Evolutionary conservation across 305 asterid genomes (phyloP).

Genomic region (Fraxinus baroniana): DNA sequence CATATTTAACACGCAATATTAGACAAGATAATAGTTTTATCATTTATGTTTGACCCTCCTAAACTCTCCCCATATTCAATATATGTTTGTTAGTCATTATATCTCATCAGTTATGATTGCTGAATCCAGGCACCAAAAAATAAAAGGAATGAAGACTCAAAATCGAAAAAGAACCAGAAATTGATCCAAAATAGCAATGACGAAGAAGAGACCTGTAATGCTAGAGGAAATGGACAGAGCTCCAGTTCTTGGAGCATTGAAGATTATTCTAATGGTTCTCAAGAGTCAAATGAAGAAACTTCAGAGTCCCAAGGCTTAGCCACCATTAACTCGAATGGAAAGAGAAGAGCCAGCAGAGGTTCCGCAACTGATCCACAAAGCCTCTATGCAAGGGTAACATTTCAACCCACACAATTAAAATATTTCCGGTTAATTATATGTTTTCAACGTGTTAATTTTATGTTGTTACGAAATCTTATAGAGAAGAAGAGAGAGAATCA

Average conservation of each 20-base stretch:
- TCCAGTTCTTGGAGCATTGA: slow-evolving; percentile 49
- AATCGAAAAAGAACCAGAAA: slow-evolving; percentile 46
- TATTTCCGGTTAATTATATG: neutral
- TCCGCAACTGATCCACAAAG: slow-evolving; percentile 93
- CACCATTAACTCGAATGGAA: slow-evolving; percentile 38
- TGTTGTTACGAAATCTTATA: neutral
- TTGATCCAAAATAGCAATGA: slow-evolving; percentile 12
- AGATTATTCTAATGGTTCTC: slow-evolving; percentile 52
- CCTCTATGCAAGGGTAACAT: slow-evolving; percentile 81
- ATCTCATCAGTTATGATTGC: slow-evolving; percentile 5
- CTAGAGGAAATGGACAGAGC: slow-evolving; percentile 32
- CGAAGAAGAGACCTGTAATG: slow-evolving; percentile 40
- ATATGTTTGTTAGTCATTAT: too few relatives aligned
- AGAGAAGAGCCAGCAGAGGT: slow-evolving; percentile 55
- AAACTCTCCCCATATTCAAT: neutral
- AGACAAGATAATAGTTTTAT: neutral
- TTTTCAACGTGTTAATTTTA: neutral
- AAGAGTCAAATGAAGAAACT: slow-evolving; percentile 42
- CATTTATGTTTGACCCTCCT: too few relatives aligned
- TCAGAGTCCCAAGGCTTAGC: slow-evolving; percentile 27
- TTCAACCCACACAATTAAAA: neutral
- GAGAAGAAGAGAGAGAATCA: slow-evolving; percentile 21
- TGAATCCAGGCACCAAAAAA: slow-evolving; percentile 44
- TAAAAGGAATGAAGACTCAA: slow-evolving; percentile 24
- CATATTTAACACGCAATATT: neutral